Base-by-base conservation (phyloP, 371 early-diverging fungal species). In the Mortierella sp. region DNA sequence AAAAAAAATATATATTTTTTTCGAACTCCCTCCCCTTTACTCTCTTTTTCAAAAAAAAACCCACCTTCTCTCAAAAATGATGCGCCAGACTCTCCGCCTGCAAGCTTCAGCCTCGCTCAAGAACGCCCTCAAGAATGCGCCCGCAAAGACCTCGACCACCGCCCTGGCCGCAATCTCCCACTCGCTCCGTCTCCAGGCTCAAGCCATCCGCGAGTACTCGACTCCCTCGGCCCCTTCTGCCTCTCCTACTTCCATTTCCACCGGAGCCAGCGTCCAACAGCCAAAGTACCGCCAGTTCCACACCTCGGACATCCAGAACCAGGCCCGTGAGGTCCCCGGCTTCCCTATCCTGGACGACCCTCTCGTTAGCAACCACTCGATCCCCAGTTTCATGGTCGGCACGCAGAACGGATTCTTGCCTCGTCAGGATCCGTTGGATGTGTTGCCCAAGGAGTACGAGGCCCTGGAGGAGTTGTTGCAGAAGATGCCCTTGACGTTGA, bases 351-450 rank as follows among this genome's bases (percentile, higher is more conserved):
- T 88, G 29, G 79, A 84, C 14, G 87, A 86, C 44, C 74, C 77
- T 22, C 63, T 85, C 48, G 69, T 74, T 65, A 68, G 87, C 52
- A 85, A 86, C 79, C 79, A 82, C 47, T 76, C 76, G 14, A 71
- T 88, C 66, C 92, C 93, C 39, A 87, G 86, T 55, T 94, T 94
- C 86, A 88, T 88, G 77, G 94, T 94, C 48, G 90, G 91, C 26
- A 86, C 86, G 14, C 72, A 87, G 53, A 94, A 94, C 79, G 95
- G 95, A 5, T 94, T 94, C 76, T 84, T 94, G 37, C 95, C 95
- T 40, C 89, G 92, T 48, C 87, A 89, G 77, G 92, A 93, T 44
- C 95, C 94, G 14, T 61, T 93, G 68, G 87, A 73, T 41, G 74
- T 80, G 16, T 88, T 96, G 9, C 97, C 96, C 19, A 82, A 87